Conservation (phyloP, 2,329 filamentous ascomycete genomes). For the Zelopaecilomyces penicillatus region DNA sequence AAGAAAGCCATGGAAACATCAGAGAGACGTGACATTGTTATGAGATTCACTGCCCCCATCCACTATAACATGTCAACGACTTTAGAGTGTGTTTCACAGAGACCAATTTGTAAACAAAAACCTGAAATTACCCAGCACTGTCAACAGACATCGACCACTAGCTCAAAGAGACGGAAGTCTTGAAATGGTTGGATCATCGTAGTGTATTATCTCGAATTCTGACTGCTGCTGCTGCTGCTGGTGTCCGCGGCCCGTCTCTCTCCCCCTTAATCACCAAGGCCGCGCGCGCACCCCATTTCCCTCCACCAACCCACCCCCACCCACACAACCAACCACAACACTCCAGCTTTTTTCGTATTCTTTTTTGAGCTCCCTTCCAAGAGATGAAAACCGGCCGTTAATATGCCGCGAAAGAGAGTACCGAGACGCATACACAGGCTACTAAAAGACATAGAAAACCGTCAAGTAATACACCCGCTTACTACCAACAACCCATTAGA, state of each 20-base stretch:
- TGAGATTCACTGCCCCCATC: too few species aligned
- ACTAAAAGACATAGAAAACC: conserved; percentile 24
- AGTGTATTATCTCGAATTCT: conserved; percentile 30
- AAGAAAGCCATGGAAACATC: too few species aligned
- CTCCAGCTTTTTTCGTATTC: conserved; percentile 10
- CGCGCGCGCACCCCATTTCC: conserved; percentile 12
- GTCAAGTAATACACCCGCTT: conserved; percentile 29
- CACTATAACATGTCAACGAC: not conserved
- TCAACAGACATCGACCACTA: not conserved
- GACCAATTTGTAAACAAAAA: not conserved
- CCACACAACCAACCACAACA: conserved; percentile 10
- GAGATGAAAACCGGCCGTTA: not conserved
- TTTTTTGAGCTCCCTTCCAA: conserved; percentile 6
- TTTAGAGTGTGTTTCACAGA: not conserved
- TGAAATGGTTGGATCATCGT: conserved; percentile 23
- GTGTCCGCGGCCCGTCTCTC: conserved; percentile 18
- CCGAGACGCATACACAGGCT: conserved; percentile 17
- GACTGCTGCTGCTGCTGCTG: conserved; percentile 23
- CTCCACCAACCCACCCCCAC: conserved; percentile 3
- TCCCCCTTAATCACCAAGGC: too few species aligned
- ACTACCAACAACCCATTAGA: conserved; percentile 21
- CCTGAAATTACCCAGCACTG: too few species aligned
- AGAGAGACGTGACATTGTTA: too few species aligned
- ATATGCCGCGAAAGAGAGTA: conserved; percentile 4
- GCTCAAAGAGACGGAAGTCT: conserved; percentile 1